phyloP scores from a whole-genome alignment of 2,329 filamentous ascomycete species.

The Curvularia sp. region DNA sequence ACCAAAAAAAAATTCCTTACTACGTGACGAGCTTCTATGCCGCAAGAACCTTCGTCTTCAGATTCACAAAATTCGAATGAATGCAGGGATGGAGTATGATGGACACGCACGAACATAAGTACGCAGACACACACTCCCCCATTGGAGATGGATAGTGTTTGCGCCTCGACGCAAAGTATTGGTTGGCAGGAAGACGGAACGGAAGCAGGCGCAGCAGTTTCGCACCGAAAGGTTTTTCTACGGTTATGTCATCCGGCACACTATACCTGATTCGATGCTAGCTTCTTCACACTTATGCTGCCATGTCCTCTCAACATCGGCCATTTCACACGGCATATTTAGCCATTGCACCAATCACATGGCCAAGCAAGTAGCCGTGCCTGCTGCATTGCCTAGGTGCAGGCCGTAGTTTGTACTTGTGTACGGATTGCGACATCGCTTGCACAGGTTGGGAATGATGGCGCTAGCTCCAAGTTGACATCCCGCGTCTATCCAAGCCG shows the following conservation, averaged over 20 bases:
- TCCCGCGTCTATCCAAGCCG: slow-evolving; percentile 24
- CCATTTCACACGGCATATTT: slow-evolving; percentile 8
- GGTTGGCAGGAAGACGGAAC: slow-evolving; percentile 8
- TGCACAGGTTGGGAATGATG: slow-evolving; percentile 10
- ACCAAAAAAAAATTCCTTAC: slow-evolving; percentile 21
- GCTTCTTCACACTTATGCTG: background rate
- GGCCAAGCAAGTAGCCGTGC: background rate
- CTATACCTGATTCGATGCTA: background rate
- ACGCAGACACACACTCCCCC: background rate
- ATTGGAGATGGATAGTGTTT: background rate
- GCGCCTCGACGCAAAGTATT: slow-evolving; percentile 5
- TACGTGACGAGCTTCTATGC: background rate
- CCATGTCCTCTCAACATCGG: slow-evolving; percentile 6
- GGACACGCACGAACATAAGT: background rate
- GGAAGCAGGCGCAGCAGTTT: slow-evolving; percentile 4
- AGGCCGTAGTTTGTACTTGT: background rate
- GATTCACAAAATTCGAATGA: background rate
- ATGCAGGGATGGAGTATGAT: too few species aligned
- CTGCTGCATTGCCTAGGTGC: background rate
- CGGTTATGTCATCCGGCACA: slow-evolving; percentile 3
- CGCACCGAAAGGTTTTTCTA: slow-evolving; percentile 15
- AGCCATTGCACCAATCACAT: slow-evolving; percentile 9
- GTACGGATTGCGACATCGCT: slow-evolving; percentile 5
- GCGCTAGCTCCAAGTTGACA: slow-evolving; percentile 26
- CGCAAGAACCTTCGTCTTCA: background rate